Conservation (phyloP, 108 stramenopile genomes). For the Pseudonitzschia multiseries region DNA sequence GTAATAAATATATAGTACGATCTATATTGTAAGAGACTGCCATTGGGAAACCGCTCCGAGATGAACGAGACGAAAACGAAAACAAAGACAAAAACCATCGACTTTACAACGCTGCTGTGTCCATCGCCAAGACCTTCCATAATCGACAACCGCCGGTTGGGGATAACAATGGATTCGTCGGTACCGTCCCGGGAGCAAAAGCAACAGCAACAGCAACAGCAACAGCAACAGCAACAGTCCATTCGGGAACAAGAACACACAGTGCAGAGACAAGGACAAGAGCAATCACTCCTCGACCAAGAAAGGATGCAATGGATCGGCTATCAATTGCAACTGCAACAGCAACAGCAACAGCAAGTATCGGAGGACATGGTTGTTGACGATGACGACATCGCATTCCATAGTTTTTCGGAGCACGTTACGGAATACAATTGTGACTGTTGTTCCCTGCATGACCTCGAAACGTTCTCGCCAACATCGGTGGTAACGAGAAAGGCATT, state of each 20-base stretch:
- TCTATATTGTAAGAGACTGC: too few species aligned
- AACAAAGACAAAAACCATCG: too few species aligned
- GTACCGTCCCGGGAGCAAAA: neutral
- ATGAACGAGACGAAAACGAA: too few species aligned
- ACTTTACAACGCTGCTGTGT: too few species aligned
- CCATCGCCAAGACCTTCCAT: too few species aligned
- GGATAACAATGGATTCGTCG: too few species aligned
- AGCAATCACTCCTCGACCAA: neutral
- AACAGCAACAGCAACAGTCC: neutral
- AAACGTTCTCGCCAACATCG: neutral
- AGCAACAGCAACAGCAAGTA: neutral
- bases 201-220: neutral
- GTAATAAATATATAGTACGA: too few species aligned
- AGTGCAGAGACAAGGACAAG: neutral
- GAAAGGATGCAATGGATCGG: neutral
- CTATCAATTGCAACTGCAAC: neutral
- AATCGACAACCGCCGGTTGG: too few species aligned
- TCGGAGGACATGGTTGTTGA: neutral
- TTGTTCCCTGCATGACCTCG: neutral
- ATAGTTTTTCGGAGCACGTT: neutral
- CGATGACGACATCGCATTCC: neutral
- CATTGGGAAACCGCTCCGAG: too few species aligned
- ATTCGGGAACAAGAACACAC: neutral
- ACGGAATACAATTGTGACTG: neutral
- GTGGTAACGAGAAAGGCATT: neutral